Base-by-base conservation (phyloP, 768 basidiomycete genomes). In the Pleurotus tuber-regium region DNA sequence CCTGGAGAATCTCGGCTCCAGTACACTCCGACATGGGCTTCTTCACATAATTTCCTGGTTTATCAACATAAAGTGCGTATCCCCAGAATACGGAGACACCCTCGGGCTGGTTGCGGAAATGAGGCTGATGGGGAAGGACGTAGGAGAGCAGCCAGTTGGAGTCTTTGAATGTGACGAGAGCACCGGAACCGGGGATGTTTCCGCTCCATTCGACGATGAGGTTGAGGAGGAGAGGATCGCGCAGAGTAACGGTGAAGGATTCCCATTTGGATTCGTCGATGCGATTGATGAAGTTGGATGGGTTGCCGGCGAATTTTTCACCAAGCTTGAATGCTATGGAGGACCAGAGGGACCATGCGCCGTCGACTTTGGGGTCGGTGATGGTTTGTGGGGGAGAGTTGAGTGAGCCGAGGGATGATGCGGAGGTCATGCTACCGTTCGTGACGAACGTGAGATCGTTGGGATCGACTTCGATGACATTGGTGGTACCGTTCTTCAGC, bases 161-260 rank as follows among this genome's bases (percentile, higher is more conserved):
- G 18, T 46, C 43, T 46, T 46, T 46, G 43, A 46, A 46, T 2
- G 43, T 46, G 24, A 46, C 43, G 26, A 46, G 43, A 16, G 43
- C 43, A 1, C 43, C 43, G 26, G 43, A 46, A 9, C 43, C 43
- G 8, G 43, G 43, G 24, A 28, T 19, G 28, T 46, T 46, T 0
- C 43, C 43, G 8, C 43, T 46, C 43, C 43, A 46, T 2, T 46
- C 43, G 43, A 46, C 43, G 25, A 46, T 23, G 16, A 46, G 43
- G 2, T 46, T 46, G 14, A 28, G 43, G 28, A 46, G 43, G 19
- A 46, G 43, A 11, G 43, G 43, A 19, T 46, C 43, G 14, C 29
- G 24, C 14, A 29, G 25, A 26, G 43, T 46, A 14, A 46, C 26
- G 25, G 43, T 46, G 14, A 46, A 46, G 2, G 43, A 46, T 29